Evolutionary conservation across 352 stramenopile species (phyloP).

Genomic region (Pseudoperonospora humuli): DNA sequence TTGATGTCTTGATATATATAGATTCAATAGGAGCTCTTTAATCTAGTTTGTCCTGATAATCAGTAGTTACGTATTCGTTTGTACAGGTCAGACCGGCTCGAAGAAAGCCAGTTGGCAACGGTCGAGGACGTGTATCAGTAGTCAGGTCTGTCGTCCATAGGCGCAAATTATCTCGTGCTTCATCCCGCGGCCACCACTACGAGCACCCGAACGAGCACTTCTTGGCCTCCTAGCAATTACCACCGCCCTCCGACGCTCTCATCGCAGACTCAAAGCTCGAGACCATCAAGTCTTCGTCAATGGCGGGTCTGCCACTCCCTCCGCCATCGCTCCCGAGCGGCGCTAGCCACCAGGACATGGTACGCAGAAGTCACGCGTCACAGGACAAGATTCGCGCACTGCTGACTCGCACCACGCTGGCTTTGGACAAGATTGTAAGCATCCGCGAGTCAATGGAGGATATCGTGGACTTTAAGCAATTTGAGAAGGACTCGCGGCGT

Average conservation of each 20-base stretch:
- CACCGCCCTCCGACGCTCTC: slow-evolving; percentile 6
- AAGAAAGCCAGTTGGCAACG: slow-evolving; percentile 30
- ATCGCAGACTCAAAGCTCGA: slow-evolving; percentile 21
- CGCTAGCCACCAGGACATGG: slow-evolving; percentile 17
- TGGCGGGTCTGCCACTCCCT: slow-evolving; percentile 12
- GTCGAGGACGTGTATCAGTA: neutral
- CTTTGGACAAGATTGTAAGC: slow-evolving; percentile 75
- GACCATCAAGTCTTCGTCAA: slow-evolving; percentile 19
- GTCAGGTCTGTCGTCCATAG: slow-evolving; percentile 13
- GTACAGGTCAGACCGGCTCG: slow-evolving; percentile 10
- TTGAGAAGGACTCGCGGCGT: slow-evolving; percentile 37
- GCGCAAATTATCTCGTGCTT: slow-evolving; percentile 25
- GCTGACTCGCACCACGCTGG: slow-evolving; percentile 52
- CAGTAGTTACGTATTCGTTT: neutral
- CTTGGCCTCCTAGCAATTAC: slow-evolving; percentile 3
- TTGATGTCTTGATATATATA: too few species aligned
- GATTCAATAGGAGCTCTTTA: neutral
- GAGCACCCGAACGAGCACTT: neutral
- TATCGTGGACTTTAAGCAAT: slow-evolving; percentile 76
- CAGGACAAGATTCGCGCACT: slow-evolving; percentile 72
- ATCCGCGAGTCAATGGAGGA: slow-evolving; percentile 81
- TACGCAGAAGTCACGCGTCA: slow-evolving; percentile 34
- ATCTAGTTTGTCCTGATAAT: neutral
- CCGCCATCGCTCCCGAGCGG: neutral
- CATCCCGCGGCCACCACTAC: slow-evolving; percentile 2